phyloP scores from a whole-genome alignment of 768 basidiomycete genomes.

The Astraeus odoratus region DNA sequence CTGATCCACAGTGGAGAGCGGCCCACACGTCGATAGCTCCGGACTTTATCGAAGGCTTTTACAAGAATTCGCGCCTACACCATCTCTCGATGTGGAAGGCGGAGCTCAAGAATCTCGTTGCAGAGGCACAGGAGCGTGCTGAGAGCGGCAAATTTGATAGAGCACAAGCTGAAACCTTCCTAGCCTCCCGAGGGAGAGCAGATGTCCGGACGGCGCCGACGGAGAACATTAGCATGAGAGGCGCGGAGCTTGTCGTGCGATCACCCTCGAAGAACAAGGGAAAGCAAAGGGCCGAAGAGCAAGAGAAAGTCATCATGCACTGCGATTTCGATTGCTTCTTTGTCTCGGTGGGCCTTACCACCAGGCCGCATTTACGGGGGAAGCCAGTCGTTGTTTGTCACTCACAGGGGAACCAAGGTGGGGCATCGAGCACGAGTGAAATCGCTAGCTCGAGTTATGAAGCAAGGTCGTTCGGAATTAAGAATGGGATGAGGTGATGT shows the following conservation, averaged over 20 bases:
- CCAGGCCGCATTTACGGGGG: conserved; percentile 73
- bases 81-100: conserved; percentile 90
- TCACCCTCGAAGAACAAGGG: conserved; percentile 45
- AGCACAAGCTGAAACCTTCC: not conserved
- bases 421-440: conserved; percentile 80
- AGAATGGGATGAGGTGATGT: conserved; percentile 87
- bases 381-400: conserved; percentile 95
- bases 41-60: conserved; percentile 81
- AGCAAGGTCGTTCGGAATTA: conserved; percentile 79
- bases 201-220: not conserved
- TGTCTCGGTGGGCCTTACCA: conserved; percentile 82
- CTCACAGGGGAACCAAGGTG: conserved; percentile 72
- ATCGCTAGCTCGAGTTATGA: conserved; percentile 95
- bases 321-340: conserved; percentile 98
- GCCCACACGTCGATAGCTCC: conserved; percentile 83
- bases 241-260: conserved; percentile 40
- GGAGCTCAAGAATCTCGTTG: conserved; percentile 74
- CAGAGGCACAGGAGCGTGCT: conserved; percentile 68
- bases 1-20: conserved; percentile 77
- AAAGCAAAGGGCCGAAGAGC: conserved; percentile 43
- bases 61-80: conserved; percentile 86
- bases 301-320: conserved; percentile 75
- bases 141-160: conserved; percentile 33
- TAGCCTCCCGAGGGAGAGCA: not conserved
- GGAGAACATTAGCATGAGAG: conserved; percentile 43